Conservation (phyloP, 345 rosid genomes). For the Citrus cavaleriei region DNA sequence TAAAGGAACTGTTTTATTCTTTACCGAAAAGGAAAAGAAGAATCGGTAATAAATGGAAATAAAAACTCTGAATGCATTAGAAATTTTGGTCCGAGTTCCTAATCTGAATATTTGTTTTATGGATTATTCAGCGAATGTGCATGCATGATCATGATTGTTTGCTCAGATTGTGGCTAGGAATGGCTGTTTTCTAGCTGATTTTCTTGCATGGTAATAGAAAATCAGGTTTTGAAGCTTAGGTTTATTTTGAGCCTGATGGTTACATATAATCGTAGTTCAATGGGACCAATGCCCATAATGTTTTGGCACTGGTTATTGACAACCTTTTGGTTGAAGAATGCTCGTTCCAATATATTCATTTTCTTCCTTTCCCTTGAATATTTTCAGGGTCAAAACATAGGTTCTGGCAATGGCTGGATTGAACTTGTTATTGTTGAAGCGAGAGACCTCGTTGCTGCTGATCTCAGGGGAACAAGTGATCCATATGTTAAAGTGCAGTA, state of each 20-base stretch:
- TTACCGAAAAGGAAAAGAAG: background rate
- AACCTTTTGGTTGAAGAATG: conserved; percentile 6
- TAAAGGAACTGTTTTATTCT: background rate
- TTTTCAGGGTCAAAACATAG: conserved; percentile 41
- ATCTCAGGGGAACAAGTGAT: conserved; percentile 96
- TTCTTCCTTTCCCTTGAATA: conserved; percentile 14
- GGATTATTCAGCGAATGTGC: background rate
- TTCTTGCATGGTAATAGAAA: background rate
- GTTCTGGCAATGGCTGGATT: conserved; percentile 68
- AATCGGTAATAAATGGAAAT: background rate
- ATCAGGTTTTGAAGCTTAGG: background rate
- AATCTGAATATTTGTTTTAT: background rate
- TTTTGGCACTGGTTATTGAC: background rate
- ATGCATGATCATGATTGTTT: background rate
- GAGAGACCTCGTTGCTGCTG: conserved; percentile 85
- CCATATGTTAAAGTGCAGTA: conserved; percentile 94
- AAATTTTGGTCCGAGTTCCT: background rate
- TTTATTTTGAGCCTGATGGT: background rate
- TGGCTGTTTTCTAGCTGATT: background rate
- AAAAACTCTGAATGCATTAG: background rate
- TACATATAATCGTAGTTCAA: background rate
- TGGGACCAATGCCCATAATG: background rate
- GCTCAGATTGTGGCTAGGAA: background rate
- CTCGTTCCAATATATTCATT: background rate
- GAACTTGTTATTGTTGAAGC: conserved; percentile 90